Base-by-base conservation (phyloP, 352 stramenopile species). In the Saprolegnia diclina region DNA sequence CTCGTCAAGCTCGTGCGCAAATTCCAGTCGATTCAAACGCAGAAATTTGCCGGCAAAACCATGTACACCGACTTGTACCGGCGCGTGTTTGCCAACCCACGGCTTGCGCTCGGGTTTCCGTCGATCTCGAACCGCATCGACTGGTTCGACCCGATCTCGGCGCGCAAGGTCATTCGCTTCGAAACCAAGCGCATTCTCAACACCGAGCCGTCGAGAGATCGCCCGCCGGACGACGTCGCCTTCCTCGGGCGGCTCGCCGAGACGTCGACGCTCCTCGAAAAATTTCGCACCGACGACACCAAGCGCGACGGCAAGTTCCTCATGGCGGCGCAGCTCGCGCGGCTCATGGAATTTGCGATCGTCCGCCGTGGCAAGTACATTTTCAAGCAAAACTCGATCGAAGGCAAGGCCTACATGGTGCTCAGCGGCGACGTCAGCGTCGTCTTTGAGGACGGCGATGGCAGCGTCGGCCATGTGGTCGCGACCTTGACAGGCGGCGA, bases 331-430 rank as follows among this genome's bases (percentile, higher is more conserved):
- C 73, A 78, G 35, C 74, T 93, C 13, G 78, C 72, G 7, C 73
- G 71, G 10, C 77, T 87, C 53, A 71, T 88, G 24, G 74, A 71
- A 32, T 93, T 93, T 57, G 26, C 76, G 13, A 81, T 79, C 45
- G 70, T 90, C 53, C 62, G 55, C 35, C 86, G 83, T 35, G 82
- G 82, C 52, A 76, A 76, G 38, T 77, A 79, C 21, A 55, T 93
- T 13, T 91, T 90, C 53, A 72, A 74, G n/a, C 85, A 93, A 59
- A 84, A 84, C 5, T 82, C 80, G 45, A 80, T 90, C 46, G 83
- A 93, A 59, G 86, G 78, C 45, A 83, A 81, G n/a, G 85, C 85
- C 26, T 93, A 91, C 65, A 42, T 93, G 32, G 90, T 93, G 44
- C 73, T 93, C 18, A 76, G 83, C 19, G 85, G 83, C n/a, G 81